A percentile compares a stretch with the other conserved stretches of the same genome.
phyloP scores from a whole-genome alignment of 306 rosid genomes.

The Benincasa hispida region DNA sequence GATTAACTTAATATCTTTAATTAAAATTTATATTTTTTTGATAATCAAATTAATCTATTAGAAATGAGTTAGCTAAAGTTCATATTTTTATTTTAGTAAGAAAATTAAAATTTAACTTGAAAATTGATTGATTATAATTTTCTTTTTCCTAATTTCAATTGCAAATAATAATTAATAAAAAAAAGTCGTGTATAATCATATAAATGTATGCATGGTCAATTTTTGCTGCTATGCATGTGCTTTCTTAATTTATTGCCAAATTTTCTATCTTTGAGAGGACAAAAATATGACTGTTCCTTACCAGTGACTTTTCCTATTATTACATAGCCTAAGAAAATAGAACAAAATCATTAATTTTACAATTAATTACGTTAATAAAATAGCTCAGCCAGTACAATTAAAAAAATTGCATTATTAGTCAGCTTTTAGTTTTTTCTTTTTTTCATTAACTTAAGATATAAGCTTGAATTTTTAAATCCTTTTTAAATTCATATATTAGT shows the following conservation, averaged over 20 bases:
- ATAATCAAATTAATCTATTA: too few species aligned
- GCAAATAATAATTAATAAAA: not conserved
- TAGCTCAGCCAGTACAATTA: not conserved
- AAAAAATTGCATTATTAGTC: not conserved
- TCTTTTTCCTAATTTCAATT: not conserved
- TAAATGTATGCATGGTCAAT: not conserved
- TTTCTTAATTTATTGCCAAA: not conserved
- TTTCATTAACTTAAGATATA: not conserved
- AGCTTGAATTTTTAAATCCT: not conserved
- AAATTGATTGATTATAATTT: too few species aligned
- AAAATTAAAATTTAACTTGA: not conserved
- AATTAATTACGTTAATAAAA: not conserved
- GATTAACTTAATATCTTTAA: not conserved
- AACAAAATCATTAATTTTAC: not conserved
- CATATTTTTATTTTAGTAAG: not conserved
- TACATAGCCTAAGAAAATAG: not conserved
- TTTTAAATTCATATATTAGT: not conserved
- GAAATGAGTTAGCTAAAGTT: not conserved
- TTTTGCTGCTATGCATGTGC: conserved; percentile 5
- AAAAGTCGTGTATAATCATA: not conserved
- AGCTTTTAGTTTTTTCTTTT: not conserved
- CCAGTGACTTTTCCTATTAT: not conserved
- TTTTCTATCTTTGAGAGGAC: not conserved
- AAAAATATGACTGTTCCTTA: not conserved
- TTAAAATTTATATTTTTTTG: not conserved